These are phyloP conservation scores for Blastomyces gilchristii DNA, from an alignment of 2,329 filamentous ascomycete genomes.

Conservation along the genomic window DNA sequence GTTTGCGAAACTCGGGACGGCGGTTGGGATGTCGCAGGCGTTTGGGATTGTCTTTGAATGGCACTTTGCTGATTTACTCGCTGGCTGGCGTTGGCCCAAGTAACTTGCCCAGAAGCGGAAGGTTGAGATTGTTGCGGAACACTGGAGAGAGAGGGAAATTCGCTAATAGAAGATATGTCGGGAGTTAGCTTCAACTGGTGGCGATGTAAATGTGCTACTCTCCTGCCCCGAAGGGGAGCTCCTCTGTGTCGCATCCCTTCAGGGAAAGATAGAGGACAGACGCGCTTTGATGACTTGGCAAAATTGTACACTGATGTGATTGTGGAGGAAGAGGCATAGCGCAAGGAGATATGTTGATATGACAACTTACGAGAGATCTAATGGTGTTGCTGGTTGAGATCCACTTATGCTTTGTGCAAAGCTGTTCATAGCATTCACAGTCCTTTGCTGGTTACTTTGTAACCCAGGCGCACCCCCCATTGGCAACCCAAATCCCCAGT, in stretches of 20 bases:
- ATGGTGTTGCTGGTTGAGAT: slow-evolving; percentile 43
- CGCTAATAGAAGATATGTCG: slow-evolving; percentile 34
- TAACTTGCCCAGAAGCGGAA: slow-evolving; percentile 43
- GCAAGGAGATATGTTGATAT: background rate
- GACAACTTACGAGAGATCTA: slow-evolving; percentile 48
- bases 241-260: background rate
- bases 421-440: slow-evolving; percentile 42
- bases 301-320: background rate
- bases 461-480: slow-evolving; percentile 44
- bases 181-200: slow-evolving; percentile 11
- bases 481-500: slow-evolving; percentile 49
- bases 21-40: slow-evolving; percentile 31
- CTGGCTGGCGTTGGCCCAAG: slow-evolving; percentile 49
- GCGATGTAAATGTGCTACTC: background rate
- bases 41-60: slow-evolving; percentile 43
- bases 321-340: background rate
- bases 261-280: background rate
- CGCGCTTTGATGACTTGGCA: background rate
- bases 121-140: slow-evolving; percentile 44
- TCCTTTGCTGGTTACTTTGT: slow-evolving; percentile 41
- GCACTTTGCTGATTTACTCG: slow-evolving; percentile 44
- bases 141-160: slow-evolving; percentile 53
- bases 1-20: slow-evolving; percentile 33
- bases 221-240: slow-evolving; percentile 12
- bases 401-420: slow-evolving; percentile 48